Base-by-base conservation (phyloP, 2,329 filamentous ascomycete species). In the Fusarium equiseti region DNA sequence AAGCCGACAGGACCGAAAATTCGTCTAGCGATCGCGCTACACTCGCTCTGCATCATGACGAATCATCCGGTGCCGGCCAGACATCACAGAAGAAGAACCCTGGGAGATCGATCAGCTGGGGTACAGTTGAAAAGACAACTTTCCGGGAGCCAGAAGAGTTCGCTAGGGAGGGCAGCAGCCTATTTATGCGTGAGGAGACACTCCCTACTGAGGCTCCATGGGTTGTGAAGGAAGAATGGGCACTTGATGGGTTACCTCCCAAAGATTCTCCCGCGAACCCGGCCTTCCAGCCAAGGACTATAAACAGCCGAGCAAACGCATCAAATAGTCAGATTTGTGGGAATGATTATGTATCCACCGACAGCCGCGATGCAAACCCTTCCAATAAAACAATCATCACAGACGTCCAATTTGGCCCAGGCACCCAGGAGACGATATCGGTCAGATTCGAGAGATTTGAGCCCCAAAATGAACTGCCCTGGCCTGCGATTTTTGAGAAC, bases 61-160 rank as follows among this genome's bases (percentile, higher is more conserved):
- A 31, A 20, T 48, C 52, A 10, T n/a, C 52, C 12, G 18, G 51
- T 26, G 38, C 9, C 3, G 32, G 35, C 10, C 38, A 26, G 24
- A 42, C 58, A 20, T 24, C 46, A 26, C 15, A 29, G 8, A 54
- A 50, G 40, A 24, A 32, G 35, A 78, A 72, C 53, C 73, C 69
- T 32, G 78, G 78, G 57, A 77, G 74, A 45, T 71, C 74, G 8
- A 73, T 76, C 18, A 72, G 71, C 24, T 78, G 73, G 68, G 71
- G 72, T 26, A 65, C 52, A 20, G 54, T 67, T 13, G 57, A 73
- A 45, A 58, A 73, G 40, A 24, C 48, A 24, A 57, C 45, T 67
- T 35, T 77, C 78, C 50, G 77, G 49, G 73, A 76, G 50, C 70
- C 50, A 24, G 70, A 55, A 49, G 63, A 70, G 8, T 54, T 71